Evolutionary conservation across 116 monocot genomes (phyloP), one percentile per base, ranked within the genome.

Genomic region (Cymodocea nodosa): DNA sequence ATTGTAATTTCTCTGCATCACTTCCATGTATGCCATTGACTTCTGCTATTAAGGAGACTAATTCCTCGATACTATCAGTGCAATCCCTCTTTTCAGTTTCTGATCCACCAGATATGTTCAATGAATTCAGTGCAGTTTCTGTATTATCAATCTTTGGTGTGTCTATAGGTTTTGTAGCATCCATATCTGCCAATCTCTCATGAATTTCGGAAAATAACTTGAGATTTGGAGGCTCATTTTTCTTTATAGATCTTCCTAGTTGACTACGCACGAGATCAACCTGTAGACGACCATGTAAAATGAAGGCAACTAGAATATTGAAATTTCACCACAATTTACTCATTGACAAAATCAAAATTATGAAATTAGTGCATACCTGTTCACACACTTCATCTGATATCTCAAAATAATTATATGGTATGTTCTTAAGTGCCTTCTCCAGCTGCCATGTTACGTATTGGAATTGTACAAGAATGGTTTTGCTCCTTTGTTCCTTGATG

Each of bases 371-470:
- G 13, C 30, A 18, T 77, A 89, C 90, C 87, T 94, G 78, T 77
- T 94, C 94, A 68, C 77, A 77, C 56, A 94, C 87, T 79, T 94
- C 94, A 60, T 89, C 90, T 17, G 90, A 89, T 75, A 94, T 75
- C 2, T 68, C 61, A 71, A 94, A 94, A 71, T 79, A 68, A 55
- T 81, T 75, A 75, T 73, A 83, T 59, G 87, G 76, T 6, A 87
- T 9, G 65, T 82, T 78, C 51, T 65, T 77, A 65, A 89, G 80
- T 66, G 73, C 87, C 64, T 80, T 89, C 51, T 87, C 82, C 67
- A 94, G 69, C 61, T 87, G 82, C 90, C 94, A 94, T 67, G 87
- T 74, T 68, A 89, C 82, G 56, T 81, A 94, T 68, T 87, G 78
- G 63, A 79, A 79, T 68, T 94, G 87, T 15, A 86, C 23, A 18